These are phyloP conservation scores for Cystofilobasidium ferigula DNA, from an alignment of 768 basidiomycete species.

Conservation along the genomic window DNA sequence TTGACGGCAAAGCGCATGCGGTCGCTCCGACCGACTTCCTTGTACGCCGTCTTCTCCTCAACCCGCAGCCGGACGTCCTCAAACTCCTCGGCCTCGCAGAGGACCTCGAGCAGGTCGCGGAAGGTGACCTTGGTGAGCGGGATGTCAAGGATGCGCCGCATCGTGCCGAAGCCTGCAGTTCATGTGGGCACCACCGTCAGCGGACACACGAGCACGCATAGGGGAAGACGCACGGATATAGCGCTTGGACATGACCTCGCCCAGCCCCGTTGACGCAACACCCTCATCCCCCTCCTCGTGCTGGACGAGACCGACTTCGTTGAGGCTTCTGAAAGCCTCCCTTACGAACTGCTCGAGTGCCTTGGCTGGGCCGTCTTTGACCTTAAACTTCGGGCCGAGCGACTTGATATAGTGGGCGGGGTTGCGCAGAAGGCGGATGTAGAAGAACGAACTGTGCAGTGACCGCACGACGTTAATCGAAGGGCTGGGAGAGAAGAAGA, in stretches of 20 bases:
- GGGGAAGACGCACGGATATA: constrained; percentile 5
- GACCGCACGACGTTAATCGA: neutral
- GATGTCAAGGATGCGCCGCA: constrained; percentile 1
- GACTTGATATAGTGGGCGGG: constrained; percentile 54
- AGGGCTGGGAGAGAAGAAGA: neutral
- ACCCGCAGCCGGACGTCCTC: constrained; percentile 19
- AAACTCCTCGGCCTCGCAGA: constrained; percentile 26
- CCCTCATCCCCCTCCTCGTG: neutral
- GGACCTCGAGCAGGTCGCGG: constrained; percentile 20
- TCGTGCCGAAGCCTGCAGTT: neutral
- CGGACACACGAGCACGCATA: neutral
- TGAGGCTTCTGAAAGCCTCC: constrained; percentile 12
- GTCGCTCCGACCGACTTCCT: constrained; percentile 1
- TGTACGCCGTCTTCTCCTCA: constrained; percentile 17
- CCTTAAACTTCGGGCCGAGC: constrained; percentile 6
- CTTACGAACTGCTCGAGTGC: constrained; percentile 47
- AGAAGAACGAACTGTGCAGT: constrained; percentile 60
- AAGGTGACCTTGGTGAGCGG: constrained; percentile 7
- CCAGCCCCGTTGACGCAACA: constrained; percentile 1
- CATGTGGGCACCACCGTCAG: neutral
- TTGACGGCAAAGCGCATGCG: constrained; percentile 14
- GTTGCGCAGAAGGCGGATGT: constrained; percentile 72
- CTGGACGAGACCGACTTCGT: constrained; percentile 12
- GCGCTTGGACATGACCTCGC: constrained; percentile 14
- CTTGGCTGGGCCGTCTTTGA: constrained; percentile 25